These are phyloP conservation scores for Coleophoma crateriformis DNA, from an alignment of 2,329 filamentous ascomycete species.

Conservation along the genomic window DNA sequence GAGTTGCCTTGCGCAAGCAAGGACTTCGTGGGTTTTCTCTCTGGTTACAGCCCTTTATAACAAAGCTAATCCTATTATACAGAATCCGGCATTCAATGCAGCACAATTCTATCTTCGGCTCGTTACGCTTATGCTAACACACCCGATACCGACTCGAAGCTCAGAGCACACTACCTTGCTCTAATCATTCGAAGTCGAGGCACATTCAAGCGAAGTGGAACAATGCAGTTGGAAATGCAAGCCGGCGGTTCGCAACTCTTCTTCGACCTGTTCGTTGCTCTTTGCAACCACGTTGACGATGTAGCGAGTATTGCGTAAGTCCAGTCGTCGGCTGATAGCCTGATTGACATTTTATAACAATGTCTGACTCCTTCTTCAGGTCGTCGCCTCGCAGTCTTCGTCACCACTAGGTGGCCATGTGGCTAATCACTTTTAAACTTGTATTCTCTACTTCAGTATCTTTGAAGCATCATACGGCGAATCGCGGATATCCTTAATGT, in stretches of 20 bases:
- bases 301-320: conserved; percentile 52
- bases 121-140: conserved; percentile 86
- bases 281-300: conserved; percentile 84
- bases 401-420: background rate
- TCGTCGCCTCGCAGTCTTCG: conserved; percentile 7
- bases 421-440: conserved; percentile 2
- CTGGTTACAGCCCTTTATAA: conserved; percentile 33
- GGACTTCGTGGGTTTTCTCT: conserved; percentile 58
- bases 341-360: background rate
- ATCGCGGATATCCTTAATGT: background rate
- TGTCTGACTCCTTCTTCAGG: background rate
- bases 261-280: conserved; percentile 89
- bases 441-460: conserved; percentile 1
- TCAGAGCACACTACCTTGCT: conserved; percentile 85
- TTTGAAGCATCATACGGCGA: background rate
- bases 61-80: conserved; percentile 71
- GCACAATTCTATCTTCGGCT: conserved; percentile 81
- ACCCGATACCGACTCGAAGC: conserved; percentile 83
- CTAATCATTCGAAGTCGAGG: conserved; percentile 83
- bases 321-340: background rate
- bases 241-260: conserved; percentile 76
- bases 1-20: conserved; percentile 80
- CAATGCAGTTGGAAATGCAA: conserved; percentile 94
- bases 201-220: conserved; percentile 90
- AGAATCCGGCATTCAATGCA: conserved; percentile 87